phyloP scores from a whole-genome alignment of 2,329 filamentous ascomycete genomes.

The Nannizziopsis barbatae region DNA sequence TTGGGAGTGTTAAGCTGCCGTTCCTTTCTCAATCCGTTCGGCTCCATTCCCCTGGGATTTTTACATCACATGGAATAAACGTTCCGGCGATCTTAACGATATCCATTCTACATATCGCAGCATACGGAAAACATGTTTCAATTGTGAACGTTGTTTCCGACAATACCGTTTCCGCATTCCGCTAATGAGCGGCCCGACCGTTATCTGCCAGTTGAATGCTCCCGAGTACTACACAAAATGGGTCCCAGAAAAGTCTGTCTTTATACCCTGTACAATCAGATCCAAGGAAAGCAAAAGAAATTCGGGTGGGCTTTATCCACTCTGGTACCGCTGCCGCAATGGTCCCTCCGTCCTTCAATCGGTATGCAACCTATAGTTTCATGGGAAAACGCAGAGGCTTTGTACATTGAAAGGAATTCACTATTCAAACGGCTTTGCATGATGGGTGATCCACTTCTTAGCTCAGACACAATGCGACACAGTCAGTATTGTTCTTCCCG shows the following conservation, averaged over 20 bases:
- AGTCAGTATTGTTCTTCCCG: conserved; percentile 3
- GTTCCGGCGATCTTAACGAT: too few species aligned
- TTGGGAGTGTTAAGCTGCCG: conserved; percentile 3
- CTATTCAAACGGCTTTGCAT: conserved; percentile 3
- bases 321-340: not conserved
- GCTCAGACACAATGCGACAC: conserved; percentile 5
- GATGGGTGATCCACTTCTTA: not conserved
- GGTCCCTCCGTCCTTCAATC: not conserved
- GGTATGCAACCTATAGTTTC: not conserved
- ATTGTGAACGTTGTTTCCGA: not conserved
- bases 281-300: not conserved
- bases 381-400: not conserved
- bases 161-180: not conserved
- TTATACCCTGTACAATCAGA: not conserved
- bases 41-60: conserved; percentile 1
- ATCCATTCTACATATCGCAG: not conserved
- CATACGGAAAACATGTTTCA: conserved; percentile 5
- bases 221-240: not conserved
- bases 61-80: conserved; percentile 5
- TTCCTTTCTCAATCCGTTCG: conserved; percentile 1
- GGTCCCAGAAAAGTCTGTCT: conserved; percentile 1
- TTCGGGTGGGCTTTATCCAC: not conserved
- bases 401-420: not conserved
- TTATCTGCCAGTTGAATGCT: conserved; percentile 3
- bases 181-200: not conserved